Percentiles rank a stretch among this genome's conserved stretches.
Conservation (phyloP, 179 eudicot species). For the Dionaea muscipula region DNA sequence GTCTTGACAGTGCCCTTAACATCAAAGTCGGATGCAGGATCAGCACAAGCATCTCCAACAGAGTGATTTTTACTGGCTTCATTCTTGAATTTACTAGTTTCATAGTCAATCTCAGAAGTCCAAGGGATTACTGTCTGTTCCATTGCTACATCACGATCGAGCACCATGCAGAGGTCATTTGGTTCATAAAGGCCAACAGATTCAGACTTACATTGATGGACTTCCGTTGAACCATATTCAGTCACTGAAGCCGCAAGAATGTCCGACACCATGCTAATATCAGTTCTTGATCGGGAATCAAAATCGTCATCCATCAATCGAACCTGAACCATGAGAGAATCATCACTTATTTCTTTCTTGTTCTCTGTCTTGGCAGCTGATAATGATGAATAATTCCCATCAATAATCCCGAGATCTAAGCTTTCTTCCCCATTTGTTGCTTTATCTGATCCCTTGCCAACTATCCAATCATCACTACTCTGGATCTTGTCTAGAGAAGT, state of each 20-base stretch:
- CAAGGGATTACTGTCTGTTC: conserved; percentile 38
- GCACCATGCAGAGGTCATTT: conserved; percentile 57
- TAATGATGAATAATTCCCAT: conserved; percentile 29
- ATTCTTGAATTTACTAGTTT: conserved; percentile 17
- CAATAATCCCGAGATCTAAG: conserved; percentile 21
- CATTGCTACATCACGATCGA: conserved; percentile 36
- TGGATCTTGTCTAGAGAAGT: conserved; percentile 27
- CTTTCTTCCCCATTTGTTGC: conserved; percentile 17
- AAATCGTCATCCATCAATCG: conserved; percentile 15
- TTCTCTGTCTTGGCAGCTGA: conserved; percentile 18
- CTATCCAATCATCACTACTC: conserved; percentile 48
- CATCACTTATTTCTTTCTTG: conserved; percentile 41
- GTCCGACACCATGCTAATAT: conserved; percentile 43
- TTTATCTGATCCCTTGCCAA: conserved; percentile 24
- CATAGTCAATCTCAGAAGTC: conserved; percentile 56
- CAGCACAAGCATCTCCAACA: conserved; percentile 20
- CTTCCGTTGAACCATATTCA: conserved; percentile 15
- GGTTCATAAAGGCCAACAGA: conserved; percentile 38
- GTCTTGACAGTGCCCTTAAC: conserved; percentile 21
- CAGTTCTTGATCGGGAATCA: conserved; percentile 25
- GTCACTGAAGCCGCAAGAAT: conserved; percentile 22
- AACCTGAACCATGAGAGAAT: conserved; percentile 61
- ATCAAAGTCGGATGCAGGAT: conserved; percentile 14
- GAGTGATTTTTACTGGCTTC: conserved; percentile 19
- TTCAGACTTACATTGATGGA: conserved; percentile 23